Base-by-base conservation (phyloP, 1,284 basidiomycete genomes). In the Hypsizygus ulmarius region DNA sequence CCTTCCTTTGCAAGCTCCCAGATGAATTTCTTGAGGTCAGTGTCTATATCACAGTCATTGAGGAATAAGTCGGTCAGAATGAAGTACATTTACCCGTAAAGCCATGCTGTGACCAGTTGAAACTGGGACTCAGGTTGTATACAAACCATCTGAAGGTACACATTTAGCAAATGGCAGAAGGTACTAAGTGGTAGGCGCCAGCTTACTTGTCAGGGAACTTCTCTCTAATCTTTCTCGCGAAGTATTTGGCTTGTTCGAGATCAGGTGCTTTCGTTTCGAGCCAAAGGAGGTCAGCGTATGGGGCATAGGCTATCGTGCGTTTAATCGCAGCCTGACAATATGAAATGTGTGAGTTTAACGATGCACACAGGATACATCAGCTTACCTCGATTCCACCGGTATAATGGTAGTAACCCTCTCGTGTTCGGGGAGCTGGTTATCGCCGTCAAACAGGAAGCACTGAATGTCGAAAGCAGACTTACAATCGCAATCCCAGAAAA, bases 1-100 rank as follows among this genome's bases (percentile, higher is more conserved):
- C 92, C 91, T 71, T 93, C 90, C 69, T 93, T 93, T 25, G 80
- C 93, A 39, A 97, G 78, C 48, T 96, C 90, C 91, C 92, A 94
- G 29, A 94, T 75, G 64, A 95, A 96, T 68, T 79, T 83, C 75
- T 89, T 90, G 63, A 97, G 68, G 53, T 86, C 84, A 5, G 74
- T 70, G 56, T 90, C 84, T 82, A 50, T n/a, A 21, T 5, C 16
- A 18, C 33, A 27, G 29, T 34, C 43, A 36, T 39, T 34, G 34
- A 36, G 6, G 18, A 7, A 30, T 35, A 34, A 30, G 36, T 28
- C 25, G 9, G 41, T n/a, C n/a, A 40, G 6, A 50, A 16, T 10
- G 25, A 28, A 36, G 25, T 25, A 33, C 30, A 54, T 67, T 47
- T 53, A 81, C 86, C 84, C 39, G 77, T 79, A 68, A 90, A 94